phyloP scores from a whole-genome alignment of 2,329 filamentous ascomycete species.

The Chaetoscypha palmicola region DNA sequence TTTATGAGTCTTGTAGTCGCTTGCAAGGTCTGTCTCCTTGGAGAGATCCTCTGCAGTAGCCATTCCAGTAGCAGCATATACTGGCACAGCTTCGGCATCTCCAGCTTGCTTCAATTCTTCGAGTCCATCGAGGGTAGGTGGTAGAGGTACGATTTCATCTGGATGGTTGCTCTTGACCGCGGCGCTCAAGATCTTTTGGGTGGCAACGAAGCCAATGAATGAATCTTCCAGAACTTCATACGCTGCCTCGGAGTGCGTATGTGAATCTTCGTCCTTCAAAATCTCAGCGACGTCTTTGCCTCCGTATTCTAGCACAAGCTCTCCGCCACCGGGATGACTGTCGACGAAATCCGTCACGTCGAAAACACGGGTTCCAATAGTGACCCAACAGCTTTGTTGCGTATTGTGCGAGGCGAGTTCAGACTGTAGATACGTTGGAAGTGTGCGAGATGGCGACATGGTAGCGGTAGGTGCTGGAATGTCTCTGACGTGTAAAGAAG shows the following conservation, averaged over 20 bases:
- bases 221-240: slow-evolving; percentile 91
- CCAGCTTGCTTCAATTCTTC: slow-evolving; percentile 37
- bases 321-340: slow-evolving; percentile 83
- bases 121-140: slow-evolving; percentile 41
- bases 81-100: slow-evolving; percentile 28
- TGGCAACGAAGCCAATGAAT: slow-evolving; percentile 71
- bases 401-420: slow-evolving; percentile 79
- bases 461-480: slow-evolving; percentile 4
- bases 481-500: neutral
- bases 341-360: slow-evolving; percentile 89
- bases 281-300: slow-evolving; percentile 81
- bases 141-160: slow-evolving; percentile 44
- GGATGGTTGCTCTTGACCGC: slow-evolving; percentile 33
- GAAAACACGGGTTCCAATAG: slow-evolving; percentile 82
- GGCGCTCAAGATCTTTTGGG: slow-evolving; percentile 37
- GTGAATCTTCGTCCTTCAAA: slow-evolving; percentile 74
- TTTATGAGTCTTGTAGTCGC: slow-evolving; percentile 84
- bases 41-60: slow-evolving; percentile 79
- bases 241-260: slow-evolving; percentile 83
- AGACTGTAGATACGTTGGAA: slow-evolving; percentile 74
- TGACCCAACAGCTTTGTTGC: slow-evolving; percentile 84
- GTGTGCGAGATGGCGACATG: slow-evolving; percentile 69
- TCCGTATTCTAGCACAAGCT: slow-evolving; percentile 82
- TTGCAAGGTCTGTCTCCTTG: slow-evolving; percentile 68
- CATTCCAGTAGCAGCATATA: slow-evolving; percentile 71